Evolutionary conservation across 257 asterid genomes (phyloP), one percentile per base, ranked within the genome.

Genomic region (Przewalskia tangutica): DNA sequence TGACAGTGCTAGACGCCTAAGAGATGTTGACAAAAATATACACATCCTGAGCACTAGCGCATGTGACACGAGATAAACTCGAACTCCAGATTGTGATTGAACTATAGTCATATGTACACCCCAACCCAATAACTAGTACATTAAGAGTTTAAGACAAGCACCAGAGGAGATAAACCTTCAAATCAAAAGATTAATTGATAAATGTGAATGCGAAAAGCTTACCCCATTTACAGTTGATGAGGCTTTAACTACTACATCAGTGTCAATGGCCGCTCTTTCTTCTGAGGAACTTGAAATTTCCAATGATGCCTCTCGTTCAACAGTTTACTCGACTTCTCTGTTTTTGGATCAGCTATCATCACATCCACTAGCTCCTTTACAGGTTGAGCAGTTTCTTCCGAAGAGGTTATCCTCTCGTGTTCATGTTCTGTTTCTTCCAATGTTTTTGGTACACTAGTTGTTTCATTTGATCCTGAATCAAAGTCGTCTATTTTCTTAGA

Each of bases 401-500:
- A n/a, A 40, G 54, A 82, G 63, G 81, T 32, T 32, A 66, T 62
- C 40, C 80, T 50, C 62, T 86, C 89, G 9, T 75, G 86, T 65
- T 83, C 84, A 51, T 34, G 79, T 76, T 73, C 86, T 59, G 53
- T 81, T 65, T 77, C 85, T 85, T 82, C 82, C 62, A 27, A 58
- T 56, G 82, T 80, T 81, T 77, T 81, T 83, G 58, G 56, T 83
- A 77, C 20, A 80, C 84, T 83, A 55, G n/a, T 77, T 42, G 81
- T 64, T 54, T 86, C 84, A 84, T 78, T 87, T 59, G 86, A 81
- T 80, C 71, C 87, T 81, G 71, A 90, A 80, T 81, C 90, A 81
- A 81, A 68, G 70, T 55, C 83, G 66, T 83, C 64, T 77, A 84
- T 77, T 59, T 82, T 79, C 84, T 53, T 84, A 40, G 89, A 82